Base-by-base conservation (phyloP, 169 alveolate species). In the Besnoitia besnoiti region DNA sequence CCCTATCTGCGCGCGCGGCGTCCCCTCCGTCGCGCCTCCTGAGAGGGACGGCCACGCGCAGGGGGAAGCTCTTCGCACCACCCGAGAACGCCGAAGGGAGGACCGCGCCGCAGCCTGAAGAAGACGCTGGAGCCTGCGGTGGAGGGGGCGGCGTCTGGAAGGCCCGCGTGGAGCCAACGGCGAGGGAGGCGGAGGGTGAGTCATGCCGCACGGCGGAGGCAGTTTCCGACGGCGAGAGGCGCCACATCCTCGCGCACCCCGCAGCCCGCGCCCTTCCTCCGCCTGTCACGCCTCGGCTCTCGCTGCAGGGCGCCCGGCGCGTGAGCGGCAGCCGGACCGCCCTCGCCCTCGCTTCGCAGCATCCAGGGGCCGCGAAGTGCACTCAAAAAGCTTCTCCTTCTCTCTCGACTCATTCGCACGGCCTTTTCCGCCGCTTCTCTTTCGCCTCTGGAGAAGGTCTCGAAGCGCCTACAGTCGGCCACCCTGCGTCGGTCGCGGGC, bases 221-320 rank as follows among this genome's bases (percentile, higher is more conserved):
- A 19, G 12, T 19, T n/a, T n/a, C 30, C 67, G 27, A 1, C 67
- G 24, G 24, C n/a, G 67, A 55, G 30, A 3, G 67, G 27, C 67
- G 33, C 24, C 67, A 55, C 1, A 19, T n/a, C 12, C 67, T 55
- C 67, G 47, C n/a, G 12, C 82, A 73, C 5, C 82, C 82, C 1
- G 82, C 82, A 5, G 82, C 82, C 16, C 82, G n/a, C 8, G 82
- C 82, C 39, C 82, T 73, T 1, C 82, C 82, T 42, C 82, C 82
- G 30, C 46, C 82, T n/a, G n/a, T 73, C 27, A n/a, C 82, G 39
- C 82, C 82, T 37, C 82, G 82, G 27, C 39, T 73, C 16, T 35
- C 82, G 3, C n/a, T 73, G 39, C 82, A 73, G 82, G n/a, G 46
- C 67, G 67, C 67, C 33, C 12, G 67, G 24, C 33, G 67, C 67